Base-by-base conservation (phyloP, 140 eudicot genomes). In the Oenanthe javanica region DNA sequence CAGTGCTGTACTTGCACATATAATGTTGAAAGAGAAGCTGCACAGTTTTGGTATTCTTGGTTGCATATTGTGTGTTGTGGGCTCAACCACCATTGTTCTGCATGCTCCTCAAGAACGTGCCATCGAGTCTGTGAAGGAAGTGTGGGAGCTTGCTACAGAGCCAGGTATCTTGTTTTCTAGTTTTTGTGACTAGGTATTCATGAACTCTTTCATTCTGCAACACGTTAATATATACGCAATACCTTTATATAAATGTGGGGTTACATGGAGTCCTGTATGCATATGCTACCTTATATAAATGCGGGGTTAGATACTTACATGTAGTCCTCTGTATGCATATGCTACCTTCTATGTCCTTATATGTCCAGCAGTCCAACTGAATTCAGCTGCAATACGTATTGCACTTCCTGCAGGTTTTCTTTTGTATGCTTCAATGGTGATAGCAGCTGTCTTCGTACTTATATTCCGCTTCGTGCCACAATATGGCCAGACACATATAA, bases 131-230 rank as follows among this genome's bases (percentile, higher is more conserved):
- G 98, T 96, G 43, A 82, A 81, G 57, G 99, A 96, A 93, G 98
- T 96, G 72, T 96, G 99, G 99, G 93, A 82, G 80, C 97, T 96
- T 83, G 99, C 99, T 77, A 93, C 98, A 25, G 99, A 96, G 87
- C 99, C 98, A 84, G 99, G 99, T 96, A 77, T 57, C 55, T 77
- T 27, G 45, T 23, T 38, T 80, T 16, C 51, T 74, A 21, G 59
- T 74, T 11, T 47, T 47, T 4, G 21, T 25, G 54, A 21, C 42
- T 47, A 13, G 45, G 9, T 50, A 10, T 47, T 47, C 2, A 9
- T 74, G 42, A 47, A 46, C 3, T 69, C 18, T 1, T 74, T 10
- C 31, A 12, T 42, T 73, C 16, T 74, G n/a, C 18, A 12, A 47
- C 52, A 23, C 12, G 16, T 9, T 9, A 42, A 51, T 10, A 71